Evolutionary conservation across 2,329 filamentous ascomycete species (phyloP).

Genomic region (Pseudopyricularia javanii): DNA sequence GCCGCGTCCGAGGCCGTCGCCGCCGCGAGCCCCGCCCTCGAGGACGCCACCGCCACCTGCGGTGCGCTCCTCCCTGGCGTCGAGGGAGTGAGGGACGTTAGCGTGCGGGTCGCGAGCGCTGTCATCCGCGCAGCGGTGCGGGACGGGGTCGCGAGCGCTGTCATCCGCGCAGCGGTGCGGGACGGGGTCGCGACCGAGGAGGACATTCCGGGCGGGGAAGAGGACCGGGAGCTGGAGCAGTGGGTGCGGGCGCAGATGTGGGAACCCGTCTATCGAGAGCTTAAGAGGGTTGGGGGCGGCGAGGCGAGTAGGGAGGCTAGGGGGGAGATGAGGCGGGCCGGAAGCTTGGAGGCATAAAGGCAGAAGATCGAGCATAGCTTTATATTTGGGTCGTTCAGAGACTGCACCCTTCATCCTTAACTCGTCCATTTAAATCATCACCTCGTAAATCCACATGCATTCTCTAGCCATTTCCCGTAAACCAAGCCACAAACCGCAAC

Average conservation of each 20-base stretch:
- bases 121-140: conserved; percentile 62
- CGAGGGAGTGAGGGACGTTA: conserved; percentile 59
- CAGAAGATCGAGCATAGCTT: too few relatives aligned
- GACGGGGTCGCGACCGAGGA: conserved; percentile 55
- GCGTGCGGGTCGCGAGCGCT: conserved; percentile 61
- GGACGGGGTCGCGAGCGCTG: conserved; percentile 56
- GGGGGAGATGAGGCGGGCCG: conserved; percentile 41
- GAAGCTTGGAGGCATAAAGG: conserved; percentile 15
- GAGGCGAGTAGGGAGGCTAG: conserved; percentile 44
- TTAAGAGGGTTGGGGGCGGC: conserved; percentile 41
- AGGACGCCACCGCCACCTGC: conserved; percentile 41
- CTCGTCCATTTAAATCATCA: too few relatives aligned
- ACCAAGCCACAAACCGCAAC: background rate
- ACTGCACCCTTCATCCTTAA: too few relatives aligned
- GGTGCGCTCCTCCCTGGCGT: conserved; percentile 64
- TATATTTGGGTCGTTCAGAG: too few relatives aligned
- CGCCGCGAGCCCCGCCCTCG: conserved; percentile 55
- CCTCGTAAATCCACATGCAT: too few relatives aligned
- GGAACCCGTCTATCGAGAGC: conserved; percentile 54
- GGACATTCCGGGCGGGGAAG: conserved; percentile 49
- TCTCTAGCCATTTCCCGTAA: background rate
- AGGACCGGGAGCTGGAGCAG: conserved; percentile 43
- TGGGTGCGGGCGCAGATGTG: conserved; percentile 77
- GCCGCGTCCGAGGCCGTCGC: conserved; percentile 66
- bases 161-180: conserved; percentile 58